Evolutionary conservation across 805 yeast genomes (phyloP).

Genomic region (Spathaspora gorwiae): DNA sequence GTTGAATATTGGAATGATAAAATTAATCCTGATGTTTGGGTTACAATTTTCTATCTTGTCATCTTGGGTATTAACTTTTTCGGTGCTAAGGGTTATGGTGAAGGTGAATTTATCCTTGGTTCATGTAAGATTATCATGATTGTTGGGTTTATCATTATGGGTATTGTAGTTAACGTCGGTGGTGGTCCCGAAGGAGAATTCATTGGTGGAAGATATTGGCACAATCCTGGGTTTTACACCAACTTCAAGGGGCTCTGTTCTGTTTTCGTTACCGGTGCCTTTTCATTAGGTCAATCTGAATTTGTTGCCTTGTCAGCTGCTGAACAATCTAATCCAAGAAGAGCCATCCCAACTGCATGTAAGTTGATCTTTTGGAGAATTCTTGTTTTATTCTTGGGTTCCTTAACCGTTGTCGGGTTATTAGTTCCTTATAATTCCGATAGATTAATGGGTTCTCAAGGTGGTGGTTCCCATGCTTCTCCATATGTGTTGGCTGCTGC

Average conservation of each 20-base stretch:
- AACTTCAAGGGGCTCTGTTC: conserved; percentile 37
- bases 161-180: conserved; percentile 36
- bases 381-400: conserved; percentile 35
- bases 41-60: conserved; percentile 46
- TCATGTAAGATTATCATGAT: conserved; percentile 32
- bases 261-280: conserved; percentile 37
- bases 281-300: conserved; percentile 39
- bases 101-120: conserved; percentile 39
- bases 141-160: conserved; percentile 38
- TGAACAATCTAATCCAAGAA: conserved; percentile 35
- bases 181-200: conserved; percentile 30
- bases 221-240: conserved; percentile 34
- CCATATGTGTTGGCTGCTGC: conserved; percentile 42
- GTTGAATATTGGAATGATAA: conserved; percentile 48
- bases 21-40: conserved; percentile 55
- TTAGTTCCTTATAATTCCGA: conserved; percentile 33
- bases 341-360: conserved; percentile 38
- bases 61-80: conserved; percentile 41
- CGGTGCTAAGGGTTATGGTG: conserved; percentile 46
- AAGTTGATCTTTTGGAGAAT: conserved; percentile 38
- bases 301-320: conserved; percentile 36
- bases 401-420: conserved; percentile 35
- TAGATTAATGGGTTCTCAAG: conserved; percentile 31
- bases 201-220: conserved; percentile 41
- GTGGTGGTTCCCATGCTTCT: conserved; percentile 32